phyloP scores from a whole-genome alignment of 2,329 filamentous ascomycete species.

The Ceratocystis cacaofunesta region DNA sequence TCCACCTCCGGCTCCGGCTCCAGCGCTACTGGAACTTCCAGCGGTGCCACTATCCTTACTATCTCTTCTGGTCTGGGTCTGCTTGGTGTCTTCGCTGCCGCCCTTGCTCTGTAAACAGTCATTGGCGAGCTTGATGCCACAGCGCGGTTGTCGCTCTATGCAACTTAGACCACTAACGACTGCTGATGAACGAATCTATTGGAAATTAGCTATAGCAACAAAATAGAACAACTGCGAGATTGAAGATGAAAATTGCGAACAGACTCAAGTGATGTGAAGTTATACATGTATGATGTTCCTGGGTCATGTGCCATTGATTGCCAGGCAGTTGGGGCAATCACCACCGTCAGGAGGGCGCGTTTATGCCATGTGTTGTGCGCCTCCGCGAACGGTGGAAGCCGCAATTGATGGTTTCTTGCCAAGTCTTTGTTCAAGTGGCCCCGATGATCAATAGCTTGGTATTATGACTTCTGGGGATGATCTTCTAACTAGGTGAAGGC shows the following conservation, averaged over 20 bases:
- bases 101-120: constrained; percentile 34
- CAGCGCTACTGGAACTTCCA: constrained; percentile 21
- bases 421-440: not conserved
- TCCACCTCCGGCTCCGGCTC: constrained; percentile 19
- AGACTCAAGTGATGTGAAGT: not conserved
- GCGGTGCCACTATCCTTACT: constrained; percentile 20
- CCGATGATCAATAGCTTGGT: not conserved
- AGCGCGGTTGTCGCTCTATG: not conserved
- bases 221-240: constrained; percentile 1
- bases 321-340: accelerated
- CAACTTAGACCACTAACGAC: constrained; percentile 10
- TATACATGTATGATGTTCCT: not conserved
- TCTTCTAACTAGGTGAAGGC: not conserved
- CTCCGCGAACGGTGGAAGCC: not conserved
- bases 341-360: not conserved
- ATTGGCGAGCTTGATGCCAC: not conserved
- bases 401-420: not conserved
- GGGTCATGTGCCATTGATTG: not conserved
- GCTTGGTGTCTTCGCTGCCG: constrained; percentile 34
- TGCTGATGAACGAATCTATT: not conserved
- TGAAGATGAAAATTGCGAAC: not conserved
- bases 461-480: not conserved
- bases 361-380: not conserved
- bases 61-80: constrained; percentile 30
- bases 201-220: not conserved